These are phyloP conservation scores for Coelastrella sp. DNA, from an alignment of 139 green algal genomes.

Conservation along the genomic window DNA sequence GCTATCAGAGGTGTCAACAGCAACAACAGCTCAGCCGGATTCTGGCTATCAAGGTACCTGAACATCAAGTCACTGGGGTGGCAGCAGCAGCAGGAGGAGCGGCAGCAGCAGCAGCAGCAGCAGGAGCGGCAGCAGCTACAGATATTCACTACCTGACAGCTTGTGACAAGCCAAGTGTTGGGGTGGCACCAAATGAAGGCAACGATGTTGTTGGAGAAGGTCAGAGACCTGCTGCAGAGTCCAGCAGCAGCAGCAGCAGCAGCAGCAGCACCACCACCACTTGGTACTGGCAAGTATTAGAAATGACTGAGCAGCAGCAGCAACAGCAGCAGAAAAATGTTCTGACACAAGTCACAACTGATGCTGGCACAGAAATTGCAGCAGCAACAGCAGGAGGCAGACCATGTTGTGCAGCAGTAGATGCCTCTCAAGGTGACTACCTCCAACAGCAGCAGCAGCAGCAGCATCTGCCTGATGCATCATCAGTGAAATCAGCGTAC, in stretches of 20 bases:
- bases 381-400: too few relatives aligned
- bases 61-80: not conserved
- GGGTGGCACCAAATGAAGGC: too few relatives aligned
- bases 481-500: constrained; percentile 58
- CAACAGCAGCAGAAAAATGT: constrained; percentile 45
- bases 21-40: constrained; percentile 10
- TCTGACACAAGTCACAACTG: not conserved
- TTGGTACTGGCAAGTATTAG: too few relatives aligned
- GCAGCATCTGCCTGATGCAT: not conserved
- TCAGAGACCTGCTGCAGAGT: not conserved
- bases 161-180: too few relatives aligned
- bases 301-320: constrained; percentile 41
- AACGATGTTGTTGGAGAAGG: too few relatives aligned
- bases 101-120: constrained; percentile 3
- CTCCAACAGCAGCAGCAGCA: not conserved
- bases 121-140: not conserved
- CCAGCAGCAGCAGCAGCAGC: not conserved
- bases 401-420: constrained; percentile 24
- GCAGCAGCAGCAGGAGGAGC: constrained; percentile 28
- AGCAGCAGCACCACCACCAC: not conserved
- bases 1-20: not conserved
- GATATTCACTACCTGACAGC: not conserved
- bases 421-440: not conserved
- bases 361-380: too few relatives aligned
- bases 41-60: not conserved